Evolutionary conservation across 176 grass and related monocot species (phyloP).

Genomic region (Oryza punctata): DNA sequence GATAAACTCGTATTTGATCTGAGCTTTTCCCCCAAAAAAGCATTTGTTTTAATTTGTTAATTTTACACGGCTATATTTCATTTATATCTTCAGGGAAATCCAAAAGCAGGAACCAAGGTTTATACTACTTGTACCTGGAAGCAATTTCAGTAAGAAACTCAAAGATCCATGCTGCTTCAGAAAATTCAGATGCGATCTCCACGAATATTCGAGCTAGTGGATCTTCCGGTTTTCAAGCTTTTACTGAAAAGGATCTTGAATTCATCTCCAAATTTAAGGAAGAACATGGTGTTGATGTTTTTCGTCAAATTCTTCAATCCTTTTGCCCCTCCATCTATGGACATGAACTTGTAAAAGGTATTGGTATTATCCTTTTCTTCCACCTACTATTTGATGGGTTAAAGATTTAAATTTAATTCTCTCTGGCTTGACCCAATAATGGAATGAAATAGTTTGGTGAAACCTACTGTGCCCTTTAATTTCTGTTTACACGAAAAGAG

Average conservation of each 20-base stretch:
- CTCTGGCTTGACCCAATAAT: neutral
- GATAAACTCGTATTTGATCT: neutral
- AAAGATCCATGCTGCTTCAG: slow-evolving; percentile 52
- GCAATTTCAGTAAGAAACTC: slow-evolving; percentile 79
- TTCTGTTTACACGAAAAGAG: neutral
- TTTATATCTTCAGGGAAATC: slow-evolving; percentile 71
- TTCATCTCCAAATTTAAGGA: slow-evolving; percentile 61
- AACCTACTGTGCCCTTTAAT: neutral
- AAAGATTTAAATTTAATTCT: too few relatives aligned
- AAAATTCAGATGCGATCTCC: slow-evolving; percentile 43
- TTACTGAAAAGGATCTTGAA: slow-evolving; percentile 57
- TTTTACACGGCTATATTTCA: slow-evolving; percentile 24
- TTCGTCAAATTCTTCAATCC: slow-evolving; percentile 85
- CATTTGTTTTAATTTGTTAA: slow-evolving; percentile 19
- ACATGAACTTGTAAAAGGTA: slow-evolving; percentile 98
- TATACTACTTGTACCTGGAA: slow-evolving; percentile 90
- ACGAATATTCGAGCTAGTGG: slow-evolving; percentile 38
- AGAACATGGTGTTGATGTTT: slow-evolving; percentile 73
- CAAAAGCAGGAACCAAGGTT: slow-evolving; percentile 63
- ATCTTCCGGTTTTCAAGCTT: slow-evolving; percentile 53
- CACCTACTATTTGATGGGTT: neutral
- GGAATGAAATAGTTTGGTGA: neutral
- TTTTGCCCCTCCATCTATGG: slow-evolving; percentile 97
- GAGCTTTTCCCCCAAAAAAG: neutral
- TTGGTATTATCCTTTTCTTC: neutral